Evolutionary conservation across 805 yeast species (phyloP).

Genomic region (Pichia thaimueangensis): DNA sequence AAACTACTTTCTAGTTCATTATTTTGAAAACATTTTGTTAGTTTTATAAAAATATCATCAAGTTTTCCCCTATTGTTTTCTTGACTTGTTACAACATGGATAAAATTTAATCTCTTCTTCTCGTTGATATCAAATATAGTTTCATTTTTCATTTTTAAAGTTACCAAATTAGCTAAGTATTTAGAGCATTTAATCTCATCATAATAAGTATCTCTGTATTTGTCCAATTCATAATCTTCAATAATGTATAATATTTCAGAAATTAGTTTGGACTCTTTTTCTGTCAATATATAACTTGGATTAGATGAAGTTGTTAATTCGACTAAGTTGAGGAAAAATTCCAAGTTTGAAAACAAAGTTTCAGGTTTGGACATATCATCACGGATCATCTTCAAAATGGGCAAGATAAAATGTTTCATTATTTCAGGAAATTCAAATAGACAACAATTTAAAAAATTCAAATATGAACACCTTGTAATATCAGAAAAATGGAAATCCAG

Average conservation of each 20-base stretch:
- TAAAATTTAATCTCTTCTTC: too few species aligned
- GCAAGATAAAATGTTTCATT: constrained; percentile 58
- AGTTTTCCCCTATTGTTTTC: too few species aligned
- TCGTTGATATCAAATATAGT: too few species aligned
- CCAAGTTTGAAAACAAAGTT: constrained; percentile 68
- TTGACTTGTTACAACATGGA: too few species aligned
- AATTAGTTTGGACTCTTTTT: background rate
- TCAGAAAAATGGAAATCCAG: constrained; percentile 70
- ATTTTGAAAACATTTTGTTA: too few species aligned
- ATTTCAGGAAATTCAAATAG: constrained; percentile 77
- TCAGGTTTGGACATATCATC: constrained; percentile 64
- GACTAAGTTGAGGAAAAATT: constrained; percentile 61
- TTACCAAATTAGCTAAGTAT: background rate
- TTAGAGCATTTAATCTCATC: background rate
- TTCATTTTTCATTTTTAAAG: background rate
- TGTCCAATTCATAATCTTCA: background rate
- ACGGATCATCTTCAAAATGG: constrained; percentile 68
- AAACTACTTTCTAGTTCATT: too few species aligned
- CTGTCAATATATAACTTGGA: background rate
- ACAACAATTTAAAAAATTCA: constrained; percentile 68
- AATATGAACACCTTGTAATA: constrained; percentile 67
- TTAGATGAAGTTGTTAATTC: constrained; percentile 59
- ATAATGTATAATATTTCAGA: background rate
- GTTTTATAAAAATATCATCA: too few species aligned
- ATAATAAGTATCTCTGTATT: background rate